Conservation (phyloP, 371 early-diverging fungal genomes). For the Capillidium rhysosporum region DNA sequence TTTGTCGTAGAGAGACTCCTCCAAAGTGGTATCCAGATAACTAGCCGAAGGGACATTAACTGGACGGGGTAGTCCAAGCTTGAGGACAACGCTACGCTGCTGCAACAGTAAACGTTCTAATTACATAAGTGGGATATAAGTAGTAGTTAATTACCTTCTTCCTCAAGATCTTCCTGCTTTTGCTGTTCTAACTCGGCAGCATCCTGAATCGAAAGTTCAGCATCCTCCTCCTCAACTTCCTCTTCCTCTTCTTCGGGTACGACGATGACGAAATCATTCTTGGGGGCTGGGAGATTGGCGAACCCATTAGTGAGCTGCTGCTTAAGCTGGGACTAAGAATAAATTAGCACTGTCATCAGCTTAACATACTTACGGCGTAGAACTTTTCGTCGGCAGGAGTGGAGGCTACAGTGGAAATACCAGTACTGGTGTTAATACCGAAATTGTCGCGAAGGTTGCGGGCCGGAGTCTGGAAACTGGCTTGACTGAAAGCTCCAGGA, state of each 20-base stretch:
- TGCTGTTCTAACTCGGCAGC: constrained; percentile 12
- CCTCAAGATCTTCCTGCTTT: neutral
- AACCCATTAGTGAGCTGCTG: constrained; percentile 30
- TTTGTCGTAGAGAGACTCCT: neutral
- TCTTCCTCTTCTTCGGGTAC: constrained; percentile 44
- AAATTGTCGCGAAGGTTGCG: constrained; percentile 23
- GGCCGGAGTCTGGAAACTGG: constrained; percentile 2
- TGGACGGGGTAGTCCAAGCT: constrained; percentile 64
- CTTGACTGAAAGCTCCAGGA: constrained; percentile 12
- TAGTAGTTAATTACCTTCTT: constrained; percentile 10
- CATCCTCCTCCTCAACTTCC: constrained; percentile 10
- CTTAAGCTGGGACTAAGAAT: constrained; percentile 8
- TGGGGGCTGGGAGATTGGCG: constrained; percentile 61
- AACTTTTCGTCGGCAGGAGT: neutral
- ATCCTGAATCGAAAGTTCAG: constrained; percentile 30
- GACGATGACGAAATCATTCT: constrained; percentile 84
- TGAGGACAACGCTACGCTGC: constrained; percentile 52
- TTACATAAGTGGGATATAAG: neutral
- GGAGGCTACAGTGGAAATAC: neutral
- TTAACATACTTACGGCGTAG: constrained; percentile 7
- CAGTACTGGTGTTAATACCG: constrained; percentile 21
- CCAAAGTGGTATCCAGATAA: neutral
- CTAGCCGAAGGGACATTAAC: constrained; percentile 9
- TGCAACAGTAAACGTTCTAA: constrained; percentile 23
- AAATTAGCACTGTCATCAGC: constrained; percentile 11